A percentile compares a stretch with the other conserved stretches of the same genome.
Evolutionary conservation across 345 rosid species (phyloP).

Genomic region (Pseudoturritis turrita): DNA sequence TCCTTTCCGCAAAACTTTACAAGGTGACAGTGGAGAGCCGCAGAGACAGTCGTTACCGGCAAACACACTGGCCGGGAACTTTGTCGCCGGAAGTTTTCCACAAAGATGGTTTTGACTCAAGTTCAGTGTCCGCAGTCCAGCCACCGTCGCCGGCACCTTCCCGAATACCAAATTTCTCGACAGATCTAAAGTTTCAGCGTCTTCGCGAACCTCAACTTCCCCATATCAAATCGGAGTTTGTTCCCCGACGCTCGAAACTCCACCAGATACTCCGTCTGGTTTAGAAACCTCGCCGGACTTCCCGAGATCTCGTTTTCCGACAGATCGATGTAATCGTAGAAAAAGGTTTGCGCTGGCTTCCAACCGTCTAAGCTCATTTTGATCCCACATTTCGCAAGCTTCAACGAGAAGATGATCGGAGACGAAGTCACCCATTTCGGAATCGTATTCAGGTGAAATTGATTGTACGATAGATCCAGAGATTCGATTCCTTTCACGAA

Average conservation of each 20-base stretch:
- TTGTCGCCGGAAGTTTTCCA: slow-evolving; percentile 54
- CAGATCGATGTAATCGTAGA: slow-evolving; percentile 69
- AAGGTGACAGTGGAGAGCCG: slow-evolving; percentile 51
- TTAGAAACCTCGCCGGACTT: slow-evolving; percentile 43
- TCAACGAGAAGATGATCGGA: slow-evolving; percentile 60
- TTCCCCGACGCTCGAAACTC: slow-evolving; percentile 53
- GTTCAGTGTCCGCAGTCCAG: slow-evolving; percentile 39
- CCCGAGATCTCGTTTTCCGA: slow-evolving; percentile 66
- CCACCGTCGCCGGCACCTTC: slow-evolving; percentile 41
- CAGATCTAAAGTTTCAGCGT: slow-evolving; percentile 51
- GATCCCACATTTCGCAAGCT: slow-evolving; percentile 71
- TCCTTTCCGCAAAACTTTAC: slow-evolving; percentile 23
- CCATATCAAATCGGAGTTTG: slow-evolving; percentile 51
- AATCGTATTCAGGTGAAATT: slow-evolving; percentile 50
- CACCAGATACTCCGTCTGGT: slow-evolving; percentile 50
- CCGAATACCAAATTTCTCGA: slow-evolving; percentile 55
- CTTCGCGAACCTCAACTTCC: slow-evolving; percentile 31
- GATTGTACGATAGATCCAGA: slow-evolving; percentile 59
- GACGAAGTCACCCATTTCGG: slow-evolving; percentile 79
- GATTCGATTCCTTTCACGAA: slow-evolving; percentile 75
- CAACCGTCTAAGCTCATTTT: slow-evolving; percentile 48
- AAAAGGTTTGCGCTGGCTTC: slow-evolving; percentile 62
- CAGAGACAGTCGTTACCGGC: slow-evolving; percentile 52
- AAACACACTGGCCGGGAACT: slow-evolving; percentile 50
- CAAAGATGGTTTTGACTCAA: slow-evolving; percentile 64